phyloP scores from a whole-genome alignment of 805 yeast genomes.

The Tanozyma kutaoensis region DNA sequence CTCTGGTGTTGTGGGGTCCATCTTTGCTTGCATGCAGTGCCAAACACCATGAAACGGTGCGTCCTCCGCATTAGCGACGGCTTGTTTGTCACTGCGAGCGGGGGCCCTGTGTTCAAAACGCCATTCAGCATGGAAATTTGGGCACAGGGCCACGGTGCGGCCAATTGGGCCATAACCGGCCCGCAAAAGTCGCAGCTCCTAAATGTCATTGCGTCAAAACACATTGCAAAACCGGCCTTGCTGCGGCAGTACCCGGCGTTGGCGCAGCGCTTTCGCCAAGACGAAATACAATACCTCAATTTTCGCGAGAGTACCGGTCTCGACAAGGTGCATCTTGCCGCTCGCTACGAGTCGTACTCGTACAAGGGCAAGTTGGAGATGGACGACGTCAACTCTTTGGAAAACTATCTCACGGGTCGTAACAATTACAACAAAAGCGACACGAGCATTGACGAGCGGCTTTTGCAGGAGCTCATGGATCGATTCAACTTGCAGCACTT shows the following conservation, averaged over 20 bases:
- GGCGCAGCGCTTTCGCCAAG: slow-evolving; percentile 11
- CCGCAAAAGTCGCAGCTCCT: slow-evolving; percentile 41
- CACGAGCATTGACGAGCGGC: slow-evolving; percentile 13
- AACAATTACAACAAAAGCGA: slow-evolving; percentile 34
- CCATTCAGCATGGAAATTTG: no score
- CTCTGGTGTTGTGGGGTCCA: no score
- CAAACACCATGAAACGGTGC: no score
- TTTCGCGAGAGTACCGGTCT: slow-evolving; percentile 23
- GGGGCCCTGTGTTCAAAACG: no score
- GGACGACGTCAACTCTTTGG: slow-evolving; percentile 57
- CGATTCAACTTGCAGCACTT: slow-evolving; percentile 43
- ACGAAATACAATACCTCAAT: slow-evolving; percentile 18
- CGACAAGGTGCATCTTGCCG: slow-evolving; percentile 60
- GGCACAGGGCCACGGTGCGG: no score
- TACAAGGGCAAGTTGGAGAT: slow-evolving; percentile 49
- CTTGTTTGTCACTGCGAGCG: no score
- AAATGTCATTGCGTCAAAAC: slow-evolving; percentile 41
- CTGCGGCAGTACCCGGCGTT: slow-evolving; percentile 45
- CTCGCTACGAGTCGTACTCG: slow-evolving; percentile 70
- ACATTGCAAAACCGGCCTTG: slow-evolving; percentile 35
- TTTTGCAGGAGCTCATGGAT: slow-evolving; percentile 30
- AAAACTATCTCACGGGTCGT: slow-evolving; percentile 41
- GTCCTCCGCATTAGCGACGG: no score
- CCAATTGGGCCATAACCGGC: slow-evolving; percentile 25
- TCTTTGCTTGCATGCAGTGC: no score